Evolutionary conservation across 179 eudicot species (phyloP).

Genomic region (Silene vulgaris): DNA sequence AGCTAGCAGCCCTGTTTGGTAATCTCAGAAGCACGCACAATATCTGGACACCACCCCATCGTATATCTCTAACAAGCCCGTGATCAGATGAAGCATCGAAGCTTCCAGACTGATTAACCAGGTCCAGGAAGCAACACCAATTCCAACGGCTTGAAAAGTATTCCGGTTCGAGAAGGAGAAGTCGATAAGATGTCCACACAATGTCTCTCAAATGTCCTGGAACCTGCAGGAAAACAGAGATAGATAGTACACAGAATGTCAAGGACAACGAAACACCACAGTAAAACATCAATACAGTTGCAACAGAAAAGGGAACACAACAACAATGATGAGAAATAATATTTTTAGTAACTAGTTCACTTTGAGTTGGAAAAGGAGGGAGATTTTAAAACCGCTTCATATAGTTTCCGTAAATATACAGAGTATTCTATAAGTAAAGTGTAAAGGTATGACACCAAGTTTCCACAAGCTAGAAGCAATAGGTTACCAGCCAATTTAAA

Average conservation of each 20-base stretch:
- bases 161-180: constrained; percentile 54
- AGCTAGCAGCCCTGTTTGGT: constrained; percentile 47
- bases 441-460: constrained; percentile 1
- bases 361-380: neutral
- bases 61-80: constrained; percentile 44
- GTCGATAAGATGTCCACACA: constrained; percentile 65
- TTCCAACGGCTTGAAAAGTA: constrained; percentile 66
- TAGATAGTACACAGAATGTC: neutral
- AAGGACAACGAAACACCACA: neutral
- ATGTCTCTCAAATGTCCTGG: constrained; percentile 39
- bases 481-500: neutral
- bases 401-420: neutral
- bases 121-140: constrained; percentile 75
- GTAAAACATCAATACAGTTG: neutral
- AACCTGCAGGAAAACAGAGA: constrained; percentile 33
- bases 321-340: neutral
- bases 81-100: constrained; percentile 28
- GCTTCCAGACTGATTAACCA: constrained; percentile 40
- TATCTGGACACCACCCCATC: constrained; percentile 77
- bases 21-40: constrained; percentile 50
- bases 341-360: neutral
- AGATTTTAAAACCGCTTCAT: neutral
- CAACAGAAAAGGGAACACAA: neutral
- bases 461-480: neutral
- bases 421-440: neutral